Evolutionary conservation across 148 eudicot genomes (phyloP), one percentile per base, ranked within the genome.

Genomic region (Gaultheria prostrata): DNA sequence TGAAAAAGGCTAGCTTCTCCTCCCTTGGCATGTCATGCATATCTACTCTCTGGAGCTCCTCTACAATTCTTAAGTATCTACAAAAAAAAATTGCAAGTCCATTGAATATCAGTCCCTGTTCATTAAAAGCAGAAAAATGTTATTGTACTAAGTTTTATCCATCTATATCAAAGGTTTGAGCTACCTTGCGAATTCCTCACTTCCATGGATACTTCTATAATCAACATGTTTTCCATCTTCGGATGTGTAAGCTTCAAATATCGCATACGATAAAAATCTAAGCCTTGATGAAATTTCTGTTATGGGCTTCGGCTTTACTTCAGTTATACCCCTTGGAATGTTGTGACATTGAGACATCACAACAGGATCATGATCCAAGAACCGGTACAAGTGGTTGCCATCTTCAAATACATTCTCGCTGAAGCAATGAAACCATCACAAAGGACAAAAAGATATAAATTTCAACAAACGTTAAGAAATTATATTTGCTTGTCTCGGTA

Each of bases 171-270:
- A 18, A 72, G 76, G 59, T 57, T 57, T 65, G 4, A 83, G 85
- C 86, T 74, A 90, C 92, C 92, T 89, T 78, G 91, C 89, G 71
- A 90, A 90, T 77, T 90, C 92, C 84, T 90, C 92, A 81, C 91
- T 90, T 33, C 92, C 92, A 67, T 90, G 92, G 80, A 90, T 87
- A 85, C 88, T 89, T 87, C 89, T 89, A 71, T 90, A 90, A 82
- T 89, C 92, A 84, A 90, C 86, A 80, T 89, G 91, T 63, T 82
- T 90, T 70, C 91, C 89, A 90, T 87, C 89, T 85, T 82, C 89
- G 3, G 91, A 89, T 53, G 87, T 51, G 85, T 90, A 90, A 50
- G 91, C 92, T 86, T 90, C 92, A 33, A 89, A 86, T 3, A 90
- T 90, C n/a, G 91, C 92, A 80, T 75, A 83, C 26, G 65, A 84